Base-by-base conservation (phyloP, 2,329 filamentous ascomycete genomes). In the Botrytis aclada region DNA sequence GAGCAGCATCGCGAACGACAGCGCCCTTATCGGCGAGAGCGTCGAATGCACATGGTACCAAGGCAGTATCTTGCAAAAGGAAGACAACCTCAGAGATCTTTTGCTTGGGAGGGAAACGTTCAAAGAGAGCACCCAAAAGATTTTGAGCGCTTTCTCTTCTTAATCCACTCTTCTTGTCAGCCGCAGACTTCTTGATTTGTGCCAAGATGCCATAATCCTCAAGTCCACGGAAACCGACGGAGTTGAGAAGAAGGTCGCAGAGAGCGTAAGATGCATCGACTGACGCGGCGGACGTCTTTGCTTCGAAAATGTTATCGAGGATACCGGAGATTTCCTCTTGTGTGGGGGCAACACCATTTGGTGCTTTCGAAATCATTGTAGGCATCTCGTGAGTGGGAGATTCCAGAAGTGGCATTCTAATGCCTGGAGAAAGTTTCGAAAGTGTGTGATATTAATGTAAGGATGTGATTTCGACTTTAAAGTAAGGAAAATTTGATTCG, bases 121-220 rank as follows among this genome's bases (percentile, higher is more conserved):
- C 96, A 79, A 98, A 95, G 64, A 99, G 86, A 71, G 97, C 95
- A 73, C 97, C 96, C 37, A 98, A 88, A 60, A 97, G 91, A 82
- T 98, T 97, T 89, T 98, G 97, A 77, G 95, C 92, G 80, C 94
- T 94, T 84, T 99, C 96, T 79, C 95, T 89, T 78, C 89, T 89
- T 56, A 92, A 87, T 25, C 92, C 92, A 83, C 91, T 95, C 87
- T 99, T 99, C 90, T 98, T 99, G 84, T 98, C 94, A 78, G 87
- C 85, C 6, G 95, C 94, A 54, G 93, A 93, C 86, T 97, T 92
- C 80, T 88, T 88, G 79, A 91, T 86, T 75, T 88, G 87, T 34
- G 87, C 85, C 64, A 93, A 81, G 65, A 92, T 83, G 76, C 88
- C 87, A 82, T 92, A 92, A 73, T 84, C 84, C 66, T 85, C 82